Conservation (phyloP, 352 stramenopile genomes). For the Phytophthora cryptogea region DNA sequence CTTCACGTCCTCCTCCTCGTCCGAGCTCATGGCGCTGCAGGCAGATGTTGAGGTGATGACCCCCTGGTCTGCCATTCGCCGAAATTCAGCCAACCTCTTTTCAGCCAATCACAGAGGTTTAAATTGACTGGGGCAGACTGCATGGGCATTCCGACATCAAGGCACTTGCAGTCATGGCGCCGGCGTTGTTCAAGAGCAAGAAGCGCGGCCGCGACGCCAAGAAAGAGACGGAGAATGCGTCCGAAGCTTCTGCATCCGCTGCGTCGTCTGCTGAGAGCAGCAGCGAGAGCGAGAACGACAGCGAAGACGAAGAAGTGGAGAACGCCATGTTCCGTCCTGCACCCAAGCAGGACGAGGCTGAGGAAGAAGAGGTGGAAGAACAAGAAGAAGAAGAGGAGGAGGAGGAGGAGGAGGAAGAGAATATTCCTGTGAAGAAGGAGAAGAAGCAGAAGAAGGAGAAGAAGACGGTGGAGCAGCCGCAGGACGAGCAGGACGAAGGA, state of each 20-base stretch:
- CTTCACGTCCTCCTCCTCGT: constrained; percentile 63
- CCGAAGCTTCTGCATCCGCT: constrained; percentile 3
- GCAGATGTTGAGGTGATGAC: constrained; percentile 4
- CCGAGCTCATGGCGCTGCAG: constrained; percentile 37
- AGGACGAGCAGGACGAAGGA: constrained; percentile 32
- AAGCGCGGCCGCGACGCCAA: constrained; percentile 27
- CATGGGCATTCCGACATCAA: constrained; percentile 1
- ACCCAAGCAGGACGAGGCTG: constrained; percentile 25
- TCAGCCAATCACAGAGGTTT: constrained; percentile 16
- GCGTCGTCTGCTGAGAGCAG: constrained; percentile 21
- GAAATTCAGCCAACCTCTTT: constrained; percentile 10
- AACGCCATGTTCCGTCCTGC: constrained; percentile 76
- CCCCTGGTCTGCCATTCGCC: constrained; percentile 15
- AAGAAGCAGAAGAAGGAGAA: constrained; percentile 30
- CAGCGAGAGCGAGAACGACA: constrained; percentile 28
- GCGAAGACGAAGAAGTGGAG: constrained; percentile 70
- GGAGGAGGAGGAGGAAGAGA: constrained; percentile 36
- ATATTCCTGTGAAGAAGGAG: constrained; percentile 59
- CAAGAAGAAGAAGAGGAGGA: constrained; percentile 3
- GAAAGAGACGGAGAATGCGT: neutral
- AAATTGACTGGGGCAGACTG: constrained; percentile 31
- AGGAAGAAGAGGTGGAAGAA: constrained; percentile 24
- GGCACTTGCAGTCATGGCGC: constrained; percentile 14
- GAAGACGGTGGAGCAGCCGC: constrained; percentile 10
- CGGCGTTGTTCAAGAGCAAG: constrained; percentile 34